A percentile compares a stretch with the other conserved stretches of the same genome.
phyloP scores from a whole-genome alignment of 2,329 filamentous ascomycete genomes.

The Neodidymelliopsis sp. region DNA sequence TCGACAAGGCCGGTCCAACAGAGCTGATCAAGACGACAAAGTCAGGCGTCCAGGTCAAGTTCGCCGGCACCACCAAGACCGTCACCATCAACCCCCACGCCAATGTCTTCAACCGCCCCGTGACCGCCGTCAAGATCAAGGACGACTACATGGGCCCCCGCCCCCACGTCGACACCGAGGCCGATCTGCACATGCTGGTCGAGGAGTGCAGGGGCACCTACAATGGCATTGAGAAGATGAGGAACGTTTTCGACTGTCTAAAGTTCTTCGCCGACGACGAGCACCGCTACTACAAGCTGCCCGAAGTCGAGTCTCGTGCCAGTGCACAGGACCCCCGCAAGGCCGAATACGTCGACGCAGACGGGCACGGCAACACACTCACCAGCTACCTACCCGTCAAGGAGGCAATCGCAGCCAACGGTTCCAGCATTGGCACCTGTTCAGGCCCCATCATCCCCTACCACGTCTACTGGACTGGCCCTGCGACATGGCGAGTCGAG shows the following conservation, averaged over 20 bases:
- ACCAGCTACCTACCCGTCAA: slow-evolving; percentile 47
- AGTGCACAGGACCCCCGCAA: slow-evolving; percentile 52
- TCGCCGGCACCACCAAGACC: slow-evolving; percentile 50
- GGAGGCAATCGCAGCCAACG: slow-evolving; percentile 48
- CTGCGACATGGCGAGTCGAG: slow-evolving; percentile 64
- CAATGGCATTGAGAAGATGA: slow-evolving; percentile 62
- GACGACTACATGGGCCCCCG: slow-evolving; percentile 62
- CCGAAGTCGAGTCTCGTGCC: slow-evolving; percentile 48
- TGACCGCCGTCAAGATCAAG: slow-evolving; percentile 58
- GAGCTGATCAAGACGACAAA: slow-evolving; percentile 53
- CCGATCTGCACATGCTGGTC: slow-evolving; percentile 60
- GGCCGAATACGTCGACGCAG: slow-evolving; percentile 53
- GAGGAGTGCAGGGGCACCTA: slow-evolving; percentile 62
- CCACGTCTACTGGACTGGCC: slow-evolving; percentile 65
- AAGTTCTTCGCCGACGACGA: slow-evolving; percentile 59
- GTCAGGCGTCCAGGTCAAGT: slow-evolving; percentile 52
- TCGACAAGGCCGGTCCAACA: slow-evolving; percentile 51
- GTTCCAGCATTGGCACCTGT: slow-evolving; percentile 57
- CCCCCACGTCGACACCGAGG: slow-evolving; percentile 61
- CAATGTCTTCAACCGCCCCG: slow-evolving; percentile 63
- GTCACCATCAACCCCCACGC: slow-evolving; percentile 60
- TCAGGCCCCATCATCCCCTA: slow-evolving; percentile 64
- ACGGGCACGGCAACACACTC: slow-evolving; percentile 52
- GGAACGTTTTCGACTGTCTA: slow-evolving; percentile 61
- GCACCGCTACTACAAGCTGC: slow-evolving; percentile 60